These are phyloP conservation scores for Kodamaea anthophila DNA, from an alignment of 1,139 yeast genomes.

Conservation along the genomic window DNA sequence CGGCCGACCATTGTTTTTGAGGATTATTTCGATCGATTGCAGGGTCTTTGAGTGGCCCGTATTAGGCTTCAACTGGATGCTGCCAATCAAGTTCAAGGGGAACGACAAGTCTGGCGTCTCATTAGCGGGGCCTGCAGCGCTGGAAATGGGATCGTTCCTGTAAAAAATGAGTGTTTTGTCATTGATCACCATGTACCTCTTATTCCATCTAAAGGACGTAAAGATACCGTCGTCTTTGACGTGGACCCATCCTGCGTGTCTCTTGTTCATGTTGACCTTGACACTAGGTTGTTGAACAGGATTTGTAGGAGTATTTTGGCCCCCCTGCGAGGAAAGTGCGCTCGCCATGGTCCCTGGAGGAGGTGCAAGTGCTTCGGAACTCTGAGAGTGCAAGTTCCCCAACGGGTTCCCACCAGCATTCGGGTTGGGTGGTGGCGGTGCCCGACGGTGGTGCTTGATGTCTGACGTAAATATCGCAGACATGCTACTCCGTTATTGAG, in stretches of 20 bases:
- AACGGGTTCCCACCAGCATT: slow-evolving; percentile 8
- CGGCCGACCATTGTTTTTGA: slow-evolving; percentile 53
- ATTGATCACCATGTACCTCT: slow-evolving; percentile 69
- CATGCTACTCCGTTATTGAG: slow-evolving; percentile 16
- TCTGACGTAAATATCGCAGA: slow-evolving; percentile 46
- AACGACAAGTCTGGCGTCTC: slow-evolving; percentile 34
- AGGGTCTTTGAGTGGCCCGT: slow-evolving; percentile 46
- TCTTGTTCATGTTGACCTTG: slow-evolving; percentile 23
- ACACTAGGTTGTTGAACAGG: slow-evolving; percentile 3
- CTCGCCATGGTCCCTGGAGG: slow-evolving; percentile 2
- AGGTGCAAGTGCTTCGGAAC: slow-evolving; percentile 3
- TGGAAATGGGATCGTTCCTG: slow-evolving; percentile 49
- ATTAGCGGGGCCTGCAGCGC: slow-evolving; percentile 3
- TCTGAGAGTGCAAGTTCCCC: neutral
- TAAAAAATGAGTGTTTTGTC: slow-evolving; percentile 73
- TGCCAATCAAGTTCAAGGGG: slow-evolving; percentile 35
- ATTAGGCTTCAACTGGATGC: slow-evolving; percentile 35
- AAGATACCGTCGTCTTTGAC: slow-evolving; percentile 84
- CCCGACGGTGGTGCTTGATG: slow-evolving; percentile 39
- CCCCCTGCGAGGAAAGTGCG: slow-evolving; percentile 2
- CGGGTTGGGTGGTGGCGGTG: slow-evolving; percentile 25
- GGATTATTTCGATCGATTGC: slow-evolving; percentile 73
- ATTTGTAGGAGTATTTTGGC: slow-evolving; percentile 1
- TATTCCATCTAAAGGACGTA: slow-evolving; percentile 86
- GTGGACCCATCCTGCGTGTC: slow-evolving; percentile 75